phyloP scores from a whole-genome alignment of 768 basidiomycete genomes.

The Boletus sensibilis region DNA sequence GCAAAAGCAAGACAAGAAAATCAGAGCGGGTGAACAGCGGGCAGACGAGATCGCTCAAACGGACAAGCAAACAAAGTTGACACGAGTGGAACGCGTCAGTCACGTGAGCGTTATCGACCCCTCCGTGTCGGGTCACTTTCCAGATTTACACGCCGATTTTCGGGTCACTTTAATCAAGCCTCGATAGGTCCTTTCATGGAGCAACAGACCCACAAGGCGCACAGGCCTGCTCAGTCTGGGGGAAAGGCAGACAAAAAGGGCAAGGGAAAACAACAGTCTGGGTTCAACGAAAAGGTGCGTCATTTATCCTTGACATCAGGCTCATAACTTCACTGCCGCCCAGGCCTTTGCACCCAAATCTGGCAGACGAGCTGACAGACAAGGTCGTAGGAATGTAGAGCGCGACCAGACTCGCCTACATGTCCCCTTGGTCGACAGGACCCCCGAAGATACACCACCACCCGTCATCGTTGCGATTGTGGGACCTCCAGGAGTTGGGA shows the following conservation, averaged over 20 bases:
- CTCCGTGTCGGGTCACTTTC: slow-evolving; percentile 14
- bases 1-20: slow-evolving; percentile 13
- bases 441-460: slow-evolving; percentile 87
- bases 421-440: slow-evolving; percentile 93
- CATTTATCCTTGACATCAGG: not conserved
- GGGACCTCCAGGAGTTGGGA: slow-evolving; percentile 96
- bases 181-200: slow-evolving; percentile 47
- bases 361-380: slow-evolving; percentile 82
- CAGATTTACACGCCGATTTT: slow-evolving; percentile 9
- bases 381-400: slow-evolving; percentile 89
- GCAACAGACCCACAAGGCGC: slow-evolving; percentile 77
- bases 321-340: not conserved
- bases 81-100: slow-evolving; percentile 24
- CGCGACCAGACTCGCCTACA: slow-evolving; percentile 93
- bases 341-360: slow-evolving; percentile 92
- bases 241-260: slow-evolving; percentile 75
- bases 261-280: slow-evolving; percentile 66
- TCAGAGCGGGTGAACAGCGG: slow-evolving; percentile 7
- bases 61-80: slow-evolving; percentile 22
- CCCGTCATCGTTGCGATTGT: slow-evolving; percentile 94
- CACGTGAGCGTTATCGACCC: slow-evolving; percentile 28
- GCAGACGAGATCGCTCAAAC: not conserved
- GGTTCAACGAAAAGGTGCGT: slow-evolving; percentile 86
- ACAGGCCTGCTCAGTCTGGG: slow-evolving; percentile 71
- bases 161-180: not conserved